A percentile compares a stretch with the other conserved stretches of the same genome.
These are phyloP conservation scores for Umbelopsis sp. DNA, from an alignment of 192 early-diverging fungal species.

Conservation along the genomic window DNA sequence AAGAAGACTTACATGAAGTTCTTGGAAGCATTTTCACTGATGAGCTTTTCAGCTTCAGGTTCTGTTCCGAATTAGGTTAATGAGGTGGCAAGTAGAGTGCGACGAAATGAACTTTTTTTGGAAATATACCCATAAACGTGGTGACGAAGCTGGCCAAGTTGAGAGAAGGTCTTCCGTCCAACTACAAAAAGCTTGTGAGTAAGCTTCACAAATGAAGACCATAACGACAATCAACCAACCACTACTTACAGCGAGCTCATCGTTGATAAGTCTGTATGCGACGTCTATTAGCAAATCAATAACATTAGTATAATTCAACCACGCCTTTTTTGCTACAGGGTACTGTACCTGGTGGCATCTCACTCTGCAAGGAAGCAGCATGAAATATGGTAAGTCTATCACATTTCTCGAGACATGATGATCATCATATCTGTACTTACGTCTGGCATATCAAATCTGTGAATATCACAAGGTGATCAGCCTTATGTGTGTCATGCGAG, in stretches of 20 bases:
- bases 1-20: slow-evolving; percentile 55
- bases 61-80: slow-evolving; percentile 67
- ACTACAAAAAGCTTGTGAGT: slow-evolving; percentile 37
- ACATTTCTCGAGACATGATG: neutral
- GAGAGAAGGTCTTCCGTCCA: slow-evolving; percentile 78
- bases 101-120: neutral
- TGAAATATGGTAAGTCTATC: neutral
- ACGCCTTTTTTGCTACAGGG: neutral
- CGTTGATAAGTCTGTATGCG: slow-evolving; percentile 43
- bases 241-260: slow-evolving; percentile 40
- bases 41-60: slow-evolving; percentile 77
- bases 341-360: slow-evolving; percentile 39
- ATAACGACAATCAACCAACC: no score
- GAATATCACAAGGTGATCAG: slow-evolving; percentile 1
- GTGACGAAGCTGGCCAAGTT: slow-evolving; percentile 84
- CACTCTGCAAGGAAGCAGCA: slow-evolving; percentile 17
- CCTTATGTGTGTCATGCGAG: neutral
- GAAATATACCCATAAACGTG: slow-evolving; percentile 29
- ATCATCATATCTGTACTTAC: slow-evolving; percentile 19
- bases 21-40: slow-evolving; percentile 74
- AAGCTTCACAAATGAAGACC: neutral
- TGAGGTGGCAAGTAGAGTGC: neutral
- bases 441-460: slow-evolving; percentile 36
- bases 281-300: slow-evolving; percentile 25
- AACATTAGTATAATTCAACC: neutral